phyloP scores from a whole-genome alignment of 148 eudicot species.

The Rheum nobile region DNA sequence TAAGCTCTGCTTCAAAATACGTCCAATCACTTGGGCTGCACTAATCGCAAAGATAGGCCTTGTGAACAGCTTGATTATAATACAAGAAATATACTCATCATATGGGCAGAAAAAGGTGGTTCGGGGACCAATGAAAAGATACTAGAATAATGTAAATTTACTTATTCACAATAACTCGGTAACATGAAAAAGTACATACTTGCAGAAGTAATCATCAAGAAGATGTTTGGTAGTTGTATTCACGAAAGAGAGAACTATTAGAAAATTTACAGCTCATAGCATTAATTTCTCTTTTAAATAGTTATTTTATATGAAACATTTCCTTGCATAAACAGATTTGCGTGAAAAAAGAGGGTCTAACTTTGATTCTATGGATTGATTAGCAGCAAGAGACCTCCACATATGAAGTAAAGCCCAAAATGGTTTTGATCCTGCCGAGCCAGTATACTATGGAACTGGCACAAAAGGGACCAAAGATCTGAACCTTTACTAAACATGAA shows the following conservation, averaged over 20 bases:
- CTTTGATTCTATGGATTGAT: not conserved
- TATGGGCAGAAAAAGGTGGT: no score
- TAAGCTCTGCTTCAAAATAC: constrained; percentile 78
- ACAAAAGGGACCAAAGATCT: not conserved
- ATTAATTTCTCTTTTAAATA: not conserved
- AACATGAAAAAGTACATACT: not conserved
- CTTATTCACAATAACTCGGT: not conserved
- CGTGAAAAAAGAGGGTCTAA: not conserved
- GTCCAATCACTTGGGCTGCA: constrained; percentile 99
- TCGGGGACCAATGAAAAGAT: no score
- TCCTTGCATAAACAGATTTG: not conserved
- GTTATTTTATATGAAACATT: not conserved
- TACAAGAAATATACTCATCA: no score
- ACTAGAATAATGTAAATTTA: not conserved
- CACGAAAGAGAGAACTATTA: not conserved
- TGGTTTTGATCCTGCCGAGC: not conserved
- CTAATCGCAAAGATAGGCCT: constrained; percentile 17
- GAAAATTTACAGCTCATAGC: not conserved
- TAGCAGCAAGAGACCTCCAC: not conserved
- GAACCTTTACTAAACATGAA: not conserved
- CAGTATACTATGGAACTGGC: no score
- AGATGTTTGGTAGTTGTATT: not conserved
- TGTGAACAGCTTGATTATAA: not conserved
- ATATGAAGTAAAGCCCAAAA: not conserved
- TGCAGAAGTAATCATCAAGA: not conserved